These are phyloP conservation scores for Phytophthora pinifolia DNA, from an alignment of 352 stramenopile genomes.

Conservation along the genomic window DNA sequence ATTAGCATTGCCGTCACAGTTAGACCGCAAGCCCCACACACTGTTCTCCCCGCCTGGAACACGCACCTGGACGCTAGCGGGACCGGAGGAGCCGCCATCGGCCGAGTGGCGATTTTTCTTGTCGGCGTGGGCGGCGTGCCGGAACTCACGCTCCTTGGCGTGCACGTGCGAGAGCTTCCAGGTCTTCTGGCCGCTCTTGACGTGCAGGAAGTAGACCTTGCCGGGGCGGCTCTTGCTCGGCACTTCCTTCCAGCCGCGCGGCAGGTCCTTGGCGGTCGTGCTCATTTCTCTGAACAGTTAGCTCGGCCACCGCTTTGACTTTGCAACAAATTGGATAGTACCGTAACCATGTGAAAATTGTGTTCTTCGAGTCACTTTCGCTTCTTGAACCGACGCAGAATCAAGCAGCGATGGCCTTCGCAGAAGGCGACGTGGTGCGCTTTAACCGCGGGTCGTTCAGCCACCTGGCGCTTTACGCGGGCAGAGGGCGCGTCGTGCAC, in stretches of 20 bases:
- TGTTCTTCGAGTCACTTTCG: background rate
- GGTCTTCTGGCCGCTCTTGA: constrained; percentile 85
- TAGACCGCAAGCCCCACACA: background rate
- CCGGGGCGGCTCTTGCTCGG: constrained; percentile 87
- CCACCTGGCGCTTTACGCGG: constrained; percentile 60
- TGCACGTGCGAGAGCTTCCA: constrained; percentile 87
- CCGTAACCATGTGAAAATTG: too few relatives aligned
- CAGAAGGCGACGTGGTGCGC: constrained; percentile 53
- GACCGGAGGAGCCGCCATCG: constrained; percentile 14
- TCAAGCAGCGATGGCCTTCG: constrained; percentile 22
- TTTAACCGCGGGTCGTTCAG: constrained; percentile 67
- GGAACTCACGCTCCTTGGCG: constrained; percentile 77
- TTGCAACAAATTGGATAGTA: too few relatives aligned
- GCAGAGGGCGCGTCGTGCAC: constrained; percentile 53
- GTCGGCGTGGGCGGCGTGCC: constrained; percentile 43
- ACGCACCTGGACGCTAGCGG: constrained; percentile 54
- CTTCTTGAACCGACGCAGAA: constrained; percentile 6
- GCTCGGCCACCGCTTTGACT: too few relatives aligned
- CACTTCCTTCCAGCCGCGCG: constrained; percentile 84
- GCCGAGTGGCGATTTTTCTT: constrained; percentile 28
- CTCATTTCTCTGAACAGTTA: constrained; percentile 25
- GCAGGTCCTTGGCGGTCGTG: constrained; percentile 61
- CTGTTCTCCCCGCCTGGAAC: too few relatives aligned
- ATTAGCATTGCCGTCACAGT: background rate
- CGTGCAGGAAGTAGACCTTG: constrained; percentile 85